Conservation (phyloP, 2,329 filamentous ascomycete species). For the Geosmithia putterillii region DNA sequence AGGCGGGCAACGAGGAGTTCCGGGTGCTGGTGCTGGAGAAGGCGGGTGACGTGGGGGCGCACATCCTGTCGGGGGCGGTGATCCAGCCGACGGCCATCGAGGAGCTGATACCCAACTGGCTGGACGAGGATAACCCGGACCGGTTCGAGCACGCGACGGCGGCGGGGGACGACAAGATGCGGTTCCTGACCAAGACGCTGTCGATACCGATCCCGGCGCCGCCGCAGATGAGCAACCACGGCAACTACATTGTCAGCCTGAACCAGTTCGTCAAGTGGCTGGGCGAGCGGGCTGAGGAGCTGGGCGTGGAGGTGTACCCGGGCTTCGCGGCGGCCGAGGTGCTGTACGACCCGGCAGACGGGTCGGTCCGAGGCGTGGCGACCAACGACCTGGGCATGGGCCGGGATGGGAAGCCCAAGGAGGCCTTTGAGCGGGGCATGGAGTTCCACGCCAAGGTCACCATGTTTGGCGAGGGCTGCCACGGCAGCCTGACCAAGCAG, state of each 20-base stretch:
- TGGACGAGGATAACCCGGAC: constrained; percentile 74
- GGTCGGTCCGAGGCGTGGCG: constrained; percentile 83
- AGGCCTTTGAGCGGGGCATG: constrained; percentile 92
- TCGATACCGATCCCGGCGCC: constrained; percentile 75
- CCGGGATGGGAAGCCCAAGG: constrained; percentile 73
- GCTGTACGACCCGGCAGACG: constrained; percentile 65
- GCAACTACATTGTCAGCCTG: constrained; percentile 93
- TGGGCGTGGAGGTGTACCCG: constrained; percentile 91
- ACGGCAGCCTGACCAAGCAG: constrained; percentile 90
- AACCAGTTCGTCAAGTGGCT: constrained; percentile 96
- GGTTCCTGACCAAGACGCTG: constrained; percentile 74
- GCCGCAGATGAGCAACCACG: constrained; percentile 96
- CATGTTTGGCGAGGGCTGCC: constrained; percentile 87
- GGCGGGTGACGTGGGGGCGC: constrained; percentile 85
- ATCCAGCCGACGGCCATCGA: constrained; percentile 80
- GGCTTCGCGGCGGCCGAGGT: constrained; percentile 93
- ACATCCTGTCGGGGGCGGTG: constrained; percentile 92
- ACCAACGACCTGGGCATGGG: constrained; percentile 88
- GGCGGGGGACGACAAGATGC: constrained; percentile 77
- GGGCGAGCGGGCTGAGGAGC: constrained; percentile 87
- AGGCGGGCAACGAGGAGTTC: constrained; percentile 91
- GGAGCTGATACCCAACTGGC: constrained; percentile 89
- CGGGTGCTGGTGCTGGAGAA: constrained; percentile 89
- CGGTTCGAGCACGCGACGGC: constrained; percentile 82
- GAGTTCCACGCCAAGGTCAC: constrained; percentile 92